Base-by-base conservation (phyloP, 202 grass and related monocot genomes). In the Panicum hallii region DNA sequence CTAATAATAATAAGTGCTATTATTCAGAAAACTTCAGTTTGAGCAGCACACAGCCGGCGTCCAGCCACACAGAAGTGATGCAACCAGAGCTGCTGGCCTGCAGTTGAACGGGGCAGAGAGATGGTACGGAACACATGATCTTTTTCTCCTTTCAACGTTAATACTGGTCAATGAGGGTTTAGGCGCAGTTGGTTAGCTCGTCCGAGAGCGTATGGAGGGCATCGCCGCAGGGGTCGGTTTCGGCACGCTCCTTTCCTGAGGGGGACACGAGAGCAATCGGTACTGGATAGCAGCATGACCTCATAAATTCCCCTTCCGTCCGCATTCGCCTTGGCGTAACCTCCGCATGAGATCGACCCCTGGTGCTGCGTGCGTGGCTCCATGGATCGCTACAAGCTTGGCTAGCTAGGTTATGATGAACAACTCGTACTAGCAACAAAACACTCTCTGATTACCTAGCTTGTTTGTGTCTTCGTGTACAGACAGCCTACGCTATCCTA, bases 211-310 rank as follows among this genome's bases (percentile, higher is more conserved):
- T 28, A 49, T 26, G 63, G 85, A 67, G 6, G n/a, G 2, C 23
- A 40, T 36, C 40, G 42, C 20, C 20, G 3, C 46, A 41, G 34
- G 66, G 16, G 34, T 80, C 45, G 43, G 50, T 75, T 63, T 84
- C 58, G 23, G 10, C 43, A 30, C 41, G 63, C 41, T 16, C 19
- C 63, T 87, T 84, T 83, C 46, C 11, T 70, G 80, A 84, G 13
- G 11, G 61, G 7, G 63, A 87, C 75, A 22, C 50, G 81, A 88
- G 11, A 85, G 45, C 28, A 86, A 86, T 60, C 3, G 78, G 78
- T 86, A 88, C 63, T 90, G 55, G 80, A 87, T 87, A 70, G 54
- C 55, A 17, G 79, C 49, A 32, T 84, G 80, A 63, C 75, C 63
- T 63, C 80, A 87, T 90, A 75, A 84, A 90, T 87, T 71, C 40